A percentile compares a stretch with the other conserved stretches of the same genome.
Evolutionary conservation across 352 stramenopile species (phyloP).

Genomic region (Thraustotheca clavata): DNA sequence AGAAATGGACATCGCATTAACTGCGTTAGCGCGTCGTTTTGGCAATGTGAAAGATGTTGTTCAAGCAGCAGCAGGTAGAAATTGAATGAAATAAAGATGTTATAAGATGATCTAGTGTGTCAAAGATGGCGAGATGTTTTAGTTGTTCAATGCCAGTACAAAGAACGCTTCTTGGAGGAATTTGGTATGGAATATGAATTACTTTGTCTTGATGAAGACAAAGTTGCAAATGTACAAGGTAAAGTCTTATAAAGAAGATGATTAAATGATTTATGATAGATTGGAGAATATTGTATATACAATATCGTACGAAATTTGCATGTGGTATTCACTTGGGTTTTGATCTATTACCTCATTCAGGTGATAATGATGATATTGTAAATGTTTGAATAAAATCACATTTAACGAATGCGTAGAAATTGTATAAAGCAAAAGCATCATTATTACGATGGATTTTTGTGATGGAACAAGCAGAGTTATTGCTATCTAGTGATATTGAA

Average conservation of each 20-base stretch:
- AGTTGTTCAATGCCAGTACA: not conserved
- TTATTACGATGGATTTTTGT: conserved; percentile 15
- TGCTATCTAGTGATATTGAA: conserved; percentile 8
- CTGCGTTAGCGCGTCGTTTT: not conserved
- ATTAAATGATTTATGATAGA: not conserved
- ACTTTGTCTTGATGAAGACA: not conserved
- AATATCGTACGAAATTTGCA: not conserved
- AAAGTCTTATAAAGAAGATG: not conserved
- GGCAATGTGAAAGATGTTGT: not conserved
- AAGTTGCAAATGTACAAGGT: conserved; percentile 3
- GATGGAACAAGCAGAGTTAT: conserved; percentile 3
- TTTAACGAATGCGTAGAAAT: not conserved
- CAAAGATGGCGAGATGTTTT: not conserved
- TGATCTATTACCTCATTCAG: not conserved
- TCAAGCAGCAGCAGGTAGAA: not conserved
- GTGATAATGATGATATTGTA: not conserved
- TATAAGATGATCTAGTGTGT: conserved; percentile 1
- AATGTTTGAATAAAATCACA: not conserved
- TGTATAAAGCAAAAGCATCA: not conserved
- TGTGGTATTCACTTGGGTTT: conserved; percentile 3
- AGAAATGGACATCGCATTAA: conserved; percentile 15
- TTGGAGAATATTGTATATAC: conserved; percentile 6
- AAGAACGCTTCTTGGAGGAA: not conserved
- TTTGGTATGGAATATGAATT: not conserved
- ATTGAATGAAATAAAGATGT: not conserved